Evolutionary conservation across 805 yeast species (phyloP), one percentile per base, ranked within the genome.

Genomic region (Saturnispora silvae): DNA sequence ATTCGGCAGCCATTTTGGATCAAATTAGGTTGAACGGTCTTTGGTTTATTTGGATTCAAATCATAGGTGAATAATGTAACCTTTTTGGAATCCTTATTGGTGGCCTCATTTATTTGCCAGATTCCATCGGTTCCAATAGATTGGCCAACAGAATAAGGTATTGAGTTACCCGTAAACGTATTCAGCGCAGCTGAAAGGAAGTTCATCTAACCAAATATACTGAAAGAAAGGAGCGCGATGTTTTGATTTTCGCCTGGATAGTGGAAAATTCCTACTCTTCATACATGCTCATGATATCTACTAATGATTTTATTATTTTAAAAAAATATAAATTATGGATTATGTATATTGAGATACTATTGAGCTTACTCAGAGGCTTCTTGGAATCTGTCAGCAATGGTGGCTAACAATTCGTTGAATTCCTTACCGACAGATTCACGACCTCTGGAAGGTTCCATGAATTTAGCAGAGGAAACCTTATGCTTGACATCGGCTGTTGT

Each of bases 381-480:
- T 45, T 95, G 89, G 65, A 92, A 92, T 63, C 83, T 77, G 60
- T 92, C 97, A 49, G 81, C 72, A 54, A 92, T 84, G 51, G 66
- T 72, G 38, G 75, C 61, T 53, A 81, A 67, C 53, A 92, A 72
- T 51, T 75, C 77, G 48, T 75, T 82, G 63, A 85, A 89, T 61
- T 83, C 86, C 49, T 65, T 73, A 49, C 70, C 71, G 48, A 81
- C 80, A 56, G 72, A 92, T 42, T 68, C 72, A 65, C 84, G 77
- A 55, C 99, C 99, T 51, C 77, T 75, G 50, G 85, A 73, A 52
- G 99, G 99, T 67, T 89, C 95, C 59, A 82, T 80, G 71, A 92
- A 92, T 69, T 92, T 92, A 51, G 96, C 78, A 22, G 95, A 81
- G 5, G 96, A 82, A 37, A 92, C 96, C 43, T 85, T 67, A 63